A percentile compares a stretch with the other conserved stretches of the same genome.
phyloP scores from a whole-genome alignment of 331 rosid species.

The Quercus tomentella region DNA sequence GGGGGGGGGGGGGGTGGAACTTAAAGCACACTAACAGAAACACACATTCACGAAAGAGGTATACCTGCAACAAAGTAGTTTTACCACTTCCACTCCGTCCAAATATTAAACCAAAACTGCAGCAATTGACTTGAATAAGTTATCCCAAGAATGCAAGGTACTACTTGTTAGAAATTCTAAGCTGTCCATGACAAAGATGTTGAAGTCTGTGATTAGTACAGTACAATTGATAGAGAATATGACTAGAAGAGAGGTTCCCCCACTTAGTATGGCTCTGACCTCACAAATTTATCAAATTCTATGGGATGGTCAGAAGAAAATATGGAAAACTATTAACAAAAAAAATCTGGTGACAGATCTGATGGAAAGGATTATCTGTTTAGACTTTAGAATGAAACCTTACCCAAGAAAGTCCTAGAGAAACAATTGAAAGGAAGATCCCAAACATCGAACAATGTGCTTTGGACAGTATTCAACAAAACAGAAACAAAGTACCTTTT shows the following conservation, averaged over 20 bases:
- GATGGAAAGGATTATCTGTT: not conserved
- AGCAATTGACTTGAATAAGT: constrained; percentile 27
- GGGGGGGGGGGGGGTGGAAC: no score
- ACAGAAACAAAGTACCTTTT: constrained; percentile 44
- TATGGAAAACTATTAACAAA: not conserved
- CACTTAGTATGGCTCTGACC: constrained; percentile 2
- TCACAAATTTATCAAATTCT: not conserved
- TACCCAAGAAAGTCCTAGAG: not conserved
- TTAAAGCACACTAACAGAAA: constrained; percentile 3
- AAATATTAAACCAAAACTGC: constrained; percentile 85
- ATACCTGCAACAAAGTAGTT: constrained; percentile 89
- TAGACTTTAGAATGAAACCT: constrained; percentile 1
- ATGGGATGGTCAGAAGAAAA: not conserved
- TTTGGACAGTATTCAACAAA: not conserved
- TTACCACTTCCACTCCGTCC: constrained; percentile 95
- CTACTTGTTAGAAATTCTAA: not conserved
- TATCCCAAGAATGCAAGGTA: constrained; percentile 3
- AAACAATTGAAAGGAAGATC: constrained; percentile 2
- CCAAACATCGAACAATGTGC: not conserved
- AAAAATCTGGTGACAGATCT: not conserved
- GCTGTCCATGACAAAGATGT: not conserved
- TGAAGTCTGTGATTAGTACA: not conserved
- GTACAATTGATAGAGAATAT: not conserved
- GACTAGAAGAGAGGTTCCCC: not conserved
- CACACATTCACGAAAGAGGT: not conserved